Percentiles rank a stretch among this genome's conserved stretches.
Evolutionary conservation across 2,329 filamentous ascomycete genomes (phyloP).

Genomic region (Alternaria atra): DNA sequence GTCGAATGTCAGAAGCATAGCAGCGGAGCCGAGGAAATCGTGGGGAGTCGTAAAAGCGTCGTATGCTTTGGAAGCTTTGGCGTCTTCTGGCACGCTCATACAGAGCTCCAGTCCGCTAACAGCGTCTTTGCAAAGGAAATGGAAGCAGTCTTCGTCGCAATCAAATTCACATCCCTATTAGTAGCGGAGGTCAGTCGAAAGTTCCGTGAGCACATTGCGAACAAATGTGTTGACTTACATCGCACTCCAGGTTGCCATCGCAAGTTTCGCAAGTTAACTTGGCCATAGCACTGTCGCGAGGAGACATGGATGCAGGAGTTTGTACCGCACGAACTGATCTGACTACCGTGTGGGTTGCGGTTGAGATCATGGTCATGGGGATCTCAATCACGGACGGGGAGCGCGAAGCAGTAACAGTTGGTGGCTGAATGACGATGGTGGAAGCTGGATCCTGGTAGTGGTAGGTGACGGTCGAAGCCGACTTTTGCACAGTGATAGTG

Average conservation of each 20-base stretch:
- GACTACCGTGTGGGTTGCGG: conserved; percentile 1
- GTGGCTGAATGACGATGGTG: not conserved
- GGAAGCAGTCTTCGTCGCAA: not conserved
- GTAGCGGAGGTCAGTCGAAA: not conserved
- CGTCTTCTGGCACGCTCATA: not conserved
- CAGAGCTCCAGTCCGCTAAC: not conserved
- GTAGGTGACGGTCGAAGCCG: not conserved
- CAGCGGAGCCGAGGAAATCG: conserved; percentile 2
- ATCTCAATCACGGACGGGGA: not conserved
- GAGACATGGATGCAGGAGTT: not conserved
- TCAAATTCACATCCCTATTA: conserved; percentile 1
- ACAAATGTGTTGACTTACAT: not conserved
- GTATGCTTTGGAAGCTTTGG: not conserved
- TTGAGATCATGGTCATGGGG: conserved; percentile 1
- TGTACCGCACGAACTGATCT: not conserved
- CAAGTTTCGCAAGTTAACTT: not conserved
- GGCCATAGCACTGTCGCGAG: not conserved
- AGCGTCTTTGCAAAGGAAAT: not conserved
- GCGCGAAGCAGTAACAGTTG: conserved; percentile 2
- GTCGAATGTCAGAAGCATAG: not conserved
- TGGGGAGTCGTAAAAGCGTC: not conserved
- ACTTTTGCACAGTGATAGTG: not conserved
- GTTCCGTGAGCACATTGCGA: not conserved
- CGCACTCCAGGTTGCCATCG: not conserved
- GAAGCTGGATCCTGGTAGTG: conserved; percentile 1